Evolutionary conservation across 108 stramenopile species (phyloP).

Genomic region (Parmales sp.): DNA sequence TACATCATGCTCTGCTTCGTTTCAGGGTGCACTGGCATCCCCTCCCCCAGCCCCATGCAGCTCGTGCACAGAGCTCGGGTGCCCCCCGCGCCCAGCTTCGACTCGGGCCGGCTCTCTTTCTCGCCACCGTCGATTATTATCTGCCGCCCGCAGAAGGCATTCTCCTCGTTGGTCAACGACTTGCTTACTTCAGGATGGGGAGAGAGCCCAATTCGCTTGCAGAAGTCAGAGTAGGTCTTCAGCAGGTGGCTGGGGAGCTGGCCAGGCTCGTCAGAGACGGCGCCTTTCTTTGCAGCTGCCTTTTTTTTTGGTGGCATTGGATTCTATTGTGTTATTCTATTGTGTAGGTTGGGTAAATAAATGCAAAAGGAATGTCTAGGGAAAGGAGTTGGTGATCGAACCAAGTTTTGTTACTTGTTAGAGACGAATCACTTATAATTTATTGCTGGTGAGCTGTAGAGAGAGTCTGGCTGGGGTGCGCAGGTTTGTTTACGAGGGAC

Average conservation of each 20-base stretch:
- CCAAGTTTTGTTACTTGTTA: no score
- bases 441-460: no score
- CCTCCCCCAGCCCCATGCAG: constrained; percentile 32
- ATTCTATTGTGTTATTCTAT: background rate
- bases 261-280: background rate
- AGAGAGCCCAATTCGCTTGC: constrained; percentile 1
- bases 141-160: constrained; percentile 18
- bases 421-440: no score
- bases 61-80: constrained; percentile 40
- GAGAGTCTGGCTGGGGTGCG: no score
- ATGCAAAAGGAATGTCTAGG: no score
- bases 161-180: background rate
- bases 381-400: no score
- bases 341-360: background rate
- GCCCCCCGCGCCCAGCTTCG: constrained; percentile 34
- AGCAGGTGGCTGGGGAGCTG: background rate
- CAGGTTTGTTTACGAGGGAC: no score
- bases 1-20: constrained; percentile 16
- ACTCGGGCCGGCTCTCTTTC: constrained; percentile 12
- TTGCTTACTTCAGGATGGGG: background rate
- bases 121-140: constrained; percentile 21
- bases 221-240: background rate
- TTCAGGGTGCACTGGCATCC: constrained; percentile 16
- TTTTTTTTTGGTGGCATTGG: constrained; percentile 11
- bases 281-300: background rate